phyloP scores from a whole-genome alignment of 441 rosid species.

The Populus trichocarpa region DNA sequence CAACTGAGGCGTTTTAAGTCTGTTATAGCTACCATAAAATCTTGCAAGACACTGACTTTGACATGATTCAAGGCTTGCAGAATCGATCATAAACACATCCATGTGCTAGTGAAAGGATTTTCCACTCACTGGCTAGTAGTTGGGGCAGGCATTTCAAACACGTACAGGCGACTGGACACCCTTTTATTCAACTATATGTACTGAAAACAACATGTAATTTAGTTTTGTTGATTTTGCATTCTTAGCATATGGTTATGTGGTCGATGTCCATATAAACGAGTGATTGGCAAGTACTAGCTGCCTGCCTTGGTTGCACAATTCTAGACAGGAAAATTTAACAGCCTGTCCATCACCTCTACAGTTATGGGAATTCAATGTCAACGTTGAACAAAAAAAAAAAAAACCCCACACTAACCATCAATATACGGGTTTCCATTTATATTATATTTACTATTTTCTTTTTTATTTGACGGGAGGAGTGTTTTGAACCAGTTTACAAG shows the following conservation, averaged over 20 bases:
- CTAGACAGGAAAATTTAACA: conserved; percentile 1
- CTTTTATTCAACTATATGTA: background rate
- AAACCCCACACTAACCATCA: background rate
- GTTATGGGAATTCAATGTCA: background rate
- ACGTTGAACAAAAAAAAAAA: background rate
- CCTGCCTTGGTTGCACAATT: background rate
- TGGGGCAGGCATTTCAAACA: conserved; percentile 4
- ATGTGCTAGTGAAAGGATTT: conserved; percentile 14
- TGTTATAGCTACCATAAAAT: background rate
- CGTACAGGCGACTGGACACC: conserved; percentile 7
- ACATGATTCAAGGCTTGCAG: background rate
- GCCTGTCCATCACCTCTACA: background rate
- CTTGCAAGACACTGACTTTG: background rate
- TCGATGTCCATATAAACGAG: background rate
- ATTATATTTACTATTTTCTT: background rate
- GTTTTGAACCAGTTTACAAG: background rate
- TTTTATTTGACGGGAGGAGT: background rate
- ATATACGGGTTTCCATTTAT: too few relatives aligned
- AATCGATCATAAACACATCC: background rate
- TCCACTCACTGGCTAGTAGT: background rate
- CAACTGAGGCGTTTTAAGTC: background rate
- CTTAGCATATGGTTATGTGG: background rate
- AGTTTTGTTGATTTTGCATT: background rate
- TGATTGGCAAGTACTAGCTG: background rate
- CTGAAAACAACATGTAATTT: background rate